Percentiles rank a stretch among this genome's conserved stretches.
These are phyloP conservation scores for Plectranthus barbatus DNA, from an alignment of 257 asterid species.

Conservation along the genomic window DNA sequence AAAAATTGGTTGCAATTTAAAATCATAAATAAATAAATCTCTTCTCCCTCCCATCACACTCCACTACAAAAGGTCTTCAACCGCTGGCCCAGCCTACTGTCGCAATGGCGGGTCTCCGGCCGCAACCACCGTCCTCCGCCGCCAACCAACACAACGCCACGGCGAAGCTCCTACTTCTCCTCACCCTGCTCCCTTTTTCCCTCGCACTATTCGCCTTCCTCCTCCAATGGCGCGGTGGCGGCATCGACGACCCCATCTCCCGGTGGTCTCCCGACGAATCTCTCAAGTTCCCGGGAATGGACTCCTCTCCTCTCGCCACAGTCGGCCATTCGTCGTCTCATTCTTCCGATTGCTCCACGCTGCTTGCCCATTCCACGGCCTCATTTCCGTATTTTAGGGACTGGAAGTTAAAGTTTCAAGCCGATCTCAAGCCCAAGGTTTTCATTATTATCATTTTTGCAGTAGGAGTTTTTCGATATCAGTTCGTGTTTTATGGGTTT, in stretches of 20 bases:
- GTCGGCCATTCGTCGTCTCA: constrained; percentile 24
- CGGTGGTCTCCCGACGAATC: constrained; percentile 45
- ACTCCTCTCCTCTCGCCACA: constrained; percentile 38
- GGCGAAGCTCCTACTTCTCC: constrained; percentile 42
- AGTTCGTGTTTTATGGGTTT: background rate
- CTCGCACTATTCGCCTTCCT: constrained; percentile 68
- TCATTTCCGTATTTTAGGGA: constrained; percentile 46
- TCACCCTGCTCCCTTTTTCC: constrained; percentile 54
- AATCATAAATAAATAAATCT: background rate
- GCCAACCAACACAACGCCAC: constrained; percentile 27
- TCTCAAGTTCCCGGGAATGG: constrained; percentile 52
- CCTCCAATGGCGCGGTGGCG: constrained; percentile 89
- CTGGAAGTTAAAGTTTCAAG: constrained; percentile 35
- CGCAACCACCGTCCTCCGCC: constrained; percentile 42
- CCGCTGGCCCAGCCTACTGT: constrained; percentile 22
- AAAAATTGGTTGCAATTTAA: background rate
- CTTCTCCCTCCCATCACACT: background rate
- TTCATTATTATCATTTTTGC: background rate
- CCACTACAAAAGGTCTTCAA: background rate
- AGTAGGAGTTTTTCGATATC: background rate
- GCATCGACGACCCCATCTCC: constrained; percentile 46
- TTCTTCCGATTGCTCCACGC: constrained; percentile 45
- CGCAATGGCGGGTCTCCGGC: constrained; percentile 70
- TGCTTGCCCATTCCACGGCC: constrained; percentile 32
- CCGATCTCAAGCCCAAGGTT: constrained; percentile 59